phyloP scores from a whole-genome alignment of 116 monocot species.

The Phalaenopsis hybrid region DNA sequence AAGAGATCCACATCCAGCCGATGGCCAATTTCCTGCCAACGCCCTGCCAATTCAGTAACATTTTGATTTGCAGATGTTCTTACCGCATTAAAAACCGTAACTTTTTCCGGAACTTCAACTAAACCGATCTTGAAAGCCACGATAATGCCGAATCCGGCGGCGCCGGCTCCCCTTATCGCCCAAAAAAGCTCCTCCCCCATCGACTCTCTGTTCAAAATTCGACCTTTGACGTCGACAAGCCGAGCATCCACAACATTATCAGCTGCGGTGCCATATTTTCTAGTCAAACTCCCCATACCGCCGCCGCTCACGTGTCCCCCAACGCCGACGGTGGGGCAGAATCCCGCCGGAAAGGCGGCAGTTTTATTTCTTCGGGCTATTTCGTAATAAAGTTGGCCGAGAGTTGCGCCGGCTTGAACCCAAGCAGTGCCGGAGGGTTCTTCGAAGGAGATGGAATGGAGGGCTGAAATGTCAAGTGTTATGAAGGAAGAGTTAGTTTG shows the following conservation, averaged over 20 bases:
- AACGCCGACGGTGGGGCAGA: constrained; percentile 27
- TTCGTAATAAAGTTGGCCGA: constrained; percentile 33
- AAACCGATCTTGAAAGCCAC: constrained; percentile 22
- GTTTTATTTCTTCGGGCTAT: neutral
- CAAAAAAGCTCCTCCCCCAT: constrained; percentile 44
- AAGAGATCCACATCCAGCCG: constrained; percentile 17
- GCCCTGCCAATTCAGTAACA: constrained; percentile 17
- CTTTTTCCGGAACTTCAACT: constrained; percentile 20
- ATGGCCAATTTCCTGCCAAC: constrained; percentile 28
- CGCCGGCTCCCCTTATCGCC: constrained; percentile 39
- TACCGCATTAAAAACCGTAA: constrained; percentile 17
- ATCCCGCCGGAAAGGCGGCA: constrained; percentile 25
- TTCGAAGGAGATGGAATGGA: constrained; percentile 25
- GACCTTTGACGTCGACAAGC: constrained; percentile 26
- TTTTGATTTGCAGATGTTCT: constrained; percentile 9
- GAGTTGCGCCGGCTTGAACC: constrained; percentile 37
- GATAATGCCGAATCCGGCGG: constrained; percentile 33
- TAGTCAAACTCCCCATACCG: constrained; percentile 14
- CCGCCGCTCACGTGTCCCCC: constrained; percentile 41
- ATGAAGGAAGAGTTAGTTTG: neutral
- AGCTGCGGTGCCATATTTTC: constrained; percentile 29
- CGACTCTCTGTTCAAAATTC: constrained; percentile 14
- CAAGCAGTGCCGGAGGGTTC: constrained; percentile 14
- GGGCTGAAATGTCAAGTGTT: constrained; percentile 16
- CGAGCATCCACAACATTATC: constrained; percentile 31